Conservation (phyloP, 352 stramenopile species). For the Pythium angustatum region DNA sequence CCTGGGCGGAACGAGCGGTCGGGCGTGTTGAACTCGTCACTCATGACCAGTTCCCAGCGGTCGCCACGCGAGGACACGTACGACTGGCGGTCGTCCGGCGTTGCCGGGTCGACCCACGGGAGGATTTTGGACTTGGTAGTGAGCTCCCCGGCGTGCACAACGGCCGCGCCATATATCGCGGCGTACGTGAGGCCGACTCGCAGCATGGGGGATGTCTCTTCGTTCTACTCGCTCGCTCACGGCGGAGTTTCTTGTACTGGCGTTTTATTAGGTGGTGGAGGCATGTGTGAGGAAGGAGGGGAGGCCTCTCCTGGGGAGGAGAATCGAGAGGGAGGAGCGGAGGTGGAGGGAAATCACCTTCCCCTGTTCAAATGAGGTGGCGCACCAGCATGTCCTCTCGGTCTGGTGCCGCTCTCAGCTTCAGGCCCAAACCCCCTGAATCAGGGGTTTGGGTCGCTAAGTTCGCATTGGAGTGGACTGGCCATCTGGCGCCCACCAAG, state of each 20-base stretch:
- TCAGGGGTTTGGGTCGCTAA: not conserved
- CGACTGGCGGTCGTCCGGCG: conserved; percentile 37
- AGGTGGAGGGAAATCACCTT: not conserved
- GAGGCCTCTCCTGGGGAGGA: not conserved
- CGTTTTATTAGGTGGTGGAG: too few species aligned
- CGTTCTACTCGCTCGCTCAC: too few species aligned
- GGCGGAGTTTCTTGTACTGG: not conserved
- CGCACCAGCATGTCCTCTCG: not conserved
- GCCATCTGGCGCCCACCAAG: not conserved
- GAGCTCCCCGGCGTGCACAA: conserved; percentile 30
- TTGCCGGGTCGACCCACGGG: conserved; percentile 63
- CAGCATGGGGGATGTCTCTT: not conserved
- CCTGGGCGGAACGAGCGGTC: conserved; percentile 86
- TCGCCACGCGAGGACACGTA: conserved; percentile 60
- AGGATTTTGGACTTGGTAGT: conserved; percentile 56
- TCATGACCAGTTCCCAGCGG: conserved; percentile 64
- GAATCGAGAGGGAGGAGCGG: not conserved
- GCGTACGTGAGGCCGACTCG: not conserved
- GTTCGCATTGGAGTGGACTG: too few species aligned
- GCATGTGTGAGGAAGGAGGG: too few species aligned
- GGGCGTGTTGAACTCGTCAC: conserved; percentile 70
- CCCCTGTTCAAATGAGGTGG: not conserved
- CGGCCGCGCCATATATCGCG: conserved; percentile 20
- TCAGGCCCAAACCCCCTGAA: too few species aligned
- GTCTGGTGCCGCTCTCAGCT: conserved; percentile 10